Base-by-base conservation (phyloP, 176 grass and related monocot genomes). In the Musa acuminata region DNA sequence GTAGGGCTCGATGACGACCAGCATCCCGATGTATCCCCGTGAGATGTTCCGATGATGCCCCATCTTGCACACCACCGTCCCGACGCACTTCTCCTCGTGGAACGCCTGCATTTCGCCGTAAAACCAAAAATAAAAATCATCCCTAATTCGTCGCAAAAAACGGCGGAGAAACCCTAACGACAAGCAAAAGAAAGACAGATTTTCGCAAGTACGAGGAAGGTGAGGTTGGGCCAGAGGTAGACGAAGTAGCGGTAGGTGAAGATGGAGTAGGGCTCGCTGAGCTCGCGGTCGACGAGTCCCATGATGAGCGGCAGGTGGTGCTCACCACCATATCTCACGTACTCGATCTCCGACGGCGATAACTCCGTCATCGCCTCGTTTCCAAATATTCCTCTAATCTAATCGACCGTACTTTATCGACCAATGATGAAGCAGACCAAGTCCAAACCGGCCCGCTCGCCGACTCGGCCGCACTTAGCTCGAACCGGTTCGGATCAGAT, bases 241-340 rank as follows among this genome's bases (percentile, higher is more conserved):
- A 98, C 90, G 88, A 98, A 93, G 83, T 98, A 98, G 79, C 90
- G 90, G 87, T 93, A 93, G 72, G 94, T 98, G 82, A 98, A 98
- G 90, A 98, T 98, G 68, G 94, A 98, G 77, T 98, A 98, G 75
- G 90, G 87, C 79, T 98, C 90, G 88, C 94, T 93, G 23, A 98
- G 87, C 84, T 98, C 94, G 51, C 82, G 90, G 76, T 98, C 94
- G 54, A 98, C 94, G 73, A 98, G 83, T 12, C 84, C 86, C 94
- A 93, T 98, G 77, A 98, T 85, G 75, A 93, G 84, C 8, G 85
- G 90, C 43, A 98, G 90, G 74, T 98, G 94, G 67, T 93, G 83
- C 87, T 98, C 94, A 48, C 90, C 94, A 16, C 87, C 94, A 52
- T 93, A 97, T 75, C 85, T 91, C 67, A 90, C 84, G 29, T 91